phyloP scores from a whole-genome alignment of 1,139 yeast species.

The Eremothecium coryli region DNA sequence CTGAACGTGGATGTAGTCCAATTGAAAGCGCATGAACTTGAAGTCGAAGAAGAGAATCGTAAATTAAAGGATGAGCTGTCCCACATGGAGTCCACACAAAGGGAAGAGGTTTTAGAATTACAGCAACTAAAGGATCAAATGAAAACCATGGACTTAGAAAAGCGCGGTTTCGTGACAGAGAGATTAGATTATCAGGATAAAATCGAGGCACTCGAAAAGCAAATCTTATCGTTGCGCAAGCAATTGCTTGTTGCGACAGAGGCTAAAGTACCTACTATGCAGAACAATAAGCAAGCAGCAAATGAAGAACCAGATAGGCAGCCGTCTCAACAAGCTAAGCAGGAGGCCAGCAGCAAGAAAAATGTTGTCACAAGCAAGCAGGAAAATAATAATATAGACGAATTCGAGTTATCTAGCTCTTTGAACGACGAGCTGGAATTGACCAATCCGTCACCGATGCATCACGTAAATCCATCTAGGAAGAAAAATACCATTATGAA shows the following conservation, averaged over 20 bases:
- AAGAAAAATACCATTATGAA: slow-evolving; percentile 11
- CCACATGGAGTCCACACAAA: slow-evolving; percentile 13
- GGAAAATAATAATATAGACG: slow-evolving; percentile 14
- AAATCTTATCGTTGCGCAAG: slow-evolving; percentile 13
- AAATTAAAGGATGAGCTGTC: slow-evolving; percentile 17
- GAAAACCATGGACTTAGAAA: slow-evolving; percentile 18
- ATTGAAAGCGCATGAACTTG: slow-evolving; percentile 27
- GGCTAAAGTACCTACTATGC: slow-evolving; percentile 4
- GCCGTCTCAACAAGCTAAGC: neutral
- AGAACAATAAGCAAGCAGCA: slow-evolving; percentile 1
- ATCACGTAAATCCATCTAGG: slow-evolving; percentile 14
- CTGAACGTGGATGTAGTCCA: slow-evolving; percentile 28
- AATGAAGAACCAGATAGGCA: slow-evolving; percentile 3
- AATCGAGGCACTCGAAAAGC: slow-evolving; percentile 15
- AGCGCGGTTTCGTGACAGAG: slow-evolving; percentile 19
- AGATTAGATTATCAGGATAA: slow-evolving; percentile 24
- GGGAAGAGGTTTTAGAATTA: slow-evolving; percentile 17
- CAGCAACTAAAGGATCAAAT: slow-evolving; percentile 18
- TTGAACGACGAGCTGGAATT: slow-evolving; percentile 26
- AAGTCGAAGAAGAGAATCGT: slow-evolving; percentile 26
- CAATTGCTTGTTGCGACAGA: slow-evolving; percentile 10
- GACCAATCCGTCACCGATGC: slow-evolving; percentile 26
- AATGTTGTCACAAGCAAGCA: neutral
- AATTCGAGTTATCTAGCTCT: slow-evolving; percentile 27
- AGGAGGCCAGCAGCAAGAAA: slow-evolving; percentile 1